These are phyloP conservation scores for Kodamaea jinghongensis DNA, from an alignment of 805 yeast species.

Conservation along the genomic window DNA sequence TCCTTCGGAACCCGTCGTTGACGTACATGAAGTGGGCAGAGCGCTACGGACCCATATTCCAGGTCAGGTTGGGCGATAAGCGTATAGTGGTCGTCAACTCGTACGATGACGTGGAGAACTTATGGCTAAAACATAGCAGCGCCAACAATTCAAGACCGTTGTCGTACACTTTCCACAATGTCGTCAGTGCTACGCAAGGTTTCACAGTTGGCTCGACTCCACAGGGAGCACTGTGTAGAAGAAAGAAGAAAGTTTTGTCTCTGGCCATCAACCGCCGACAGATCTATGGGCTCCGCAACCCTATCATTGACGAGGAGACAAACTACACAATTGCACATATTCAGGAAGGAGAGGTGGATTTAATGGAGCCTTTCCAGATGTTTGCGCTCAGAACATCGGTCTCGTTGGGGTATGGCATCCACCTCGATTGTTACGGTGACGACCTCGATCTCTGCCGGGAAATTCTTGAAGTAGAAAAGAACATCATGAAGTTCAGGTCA, in stretches of 20 bases:
- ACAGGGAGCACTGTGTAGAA: conserved; percentile 44
- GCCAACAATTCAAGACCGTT: conserved; percentile 68
- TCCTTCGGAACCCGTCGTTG: conserved; percentile 48
- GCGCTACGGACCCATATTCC: conserved; percentile 49
- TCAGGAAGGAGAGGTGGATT: conserved; percentile 31
- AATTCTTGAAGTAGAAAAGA: conserved; percentile 54
- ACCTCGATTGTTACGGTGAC: conserved; percentile 39
- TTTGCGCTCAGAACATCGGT: conserved; percentile 53
- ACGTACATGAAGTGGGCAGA: conserved; percentile 45
- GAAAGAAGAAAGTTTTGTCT: conserved; percentile 48
- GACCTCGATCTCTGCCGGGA: conserved; percentile 45
- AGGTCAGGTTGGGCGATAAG: conserved; percentile 57
- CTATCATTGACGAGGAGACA: conserved; percentile 40
- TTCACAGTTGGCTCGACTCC: conserved; percentile 69
- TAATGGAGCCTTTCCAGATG: conserved; percentile 44
- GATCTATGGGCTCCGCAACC: conserved; percentile 26
- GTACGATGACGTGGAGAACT: conserved; percentile 47
- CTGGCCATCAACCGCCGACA: conserved; percentile 35
- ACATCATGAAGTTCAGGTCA: conserved; percentile 55
- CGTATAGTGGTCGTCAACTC: conserved; percentile 67
- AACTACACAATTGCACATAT: conserved; percentile 19
- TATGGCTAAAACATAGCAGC: conserved; percentile 49
- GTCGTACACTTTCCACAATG: conserved; percentile 63
- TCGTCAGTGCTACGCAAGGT: conserved; percentile 54
- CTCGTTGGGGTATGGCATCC: conserved; percentile 50